These are phyloP conservation scores for Hypoxylon sp. DNA, from an alignment of 2,329 filamentous ascomycete genomes.

Conservation along the genomic window DNA sequence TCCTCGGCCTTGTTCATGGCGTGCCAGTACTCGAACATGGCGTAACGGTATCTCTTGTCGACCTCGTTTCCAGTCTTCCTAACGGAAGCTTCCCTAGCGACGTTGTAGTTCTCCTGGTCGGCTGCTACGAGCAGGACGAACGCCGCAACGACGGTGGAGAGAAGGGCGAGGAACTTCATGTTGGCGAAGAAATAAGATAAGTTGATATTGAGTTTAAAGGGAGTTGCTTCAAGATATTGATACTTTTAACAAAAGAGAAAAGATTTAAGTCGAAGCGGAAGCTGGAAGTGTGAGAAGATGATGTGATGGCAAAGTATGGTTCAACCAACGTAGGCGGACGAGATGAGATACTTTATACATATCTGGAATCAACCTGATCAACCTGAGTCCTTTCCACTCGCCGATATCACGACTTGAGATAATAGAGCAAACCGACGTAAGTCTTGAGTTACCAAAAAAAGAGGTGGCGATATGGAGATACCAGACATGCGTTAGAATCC, in stretches of 20 bases:
- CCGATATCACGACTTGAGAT: no score
- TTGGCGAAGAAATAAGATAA: background rate
- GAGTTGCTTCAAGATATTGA: background rate
- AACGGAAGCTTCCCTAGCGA: background rate
- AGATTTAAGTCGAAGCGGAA: background rate
- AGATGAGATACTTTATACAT: background rate
- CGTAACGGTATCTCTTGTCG: background rate
- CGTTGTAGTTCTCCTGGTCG: background rate
- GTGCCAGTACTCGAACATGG: background rate
- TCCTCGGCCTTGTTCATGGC: background rate
- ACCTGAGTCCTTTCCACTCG: no score
- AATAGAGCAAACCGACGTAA: no score
- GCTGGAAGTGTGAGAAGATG: background rate
- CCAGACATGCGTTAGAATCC: background rate
- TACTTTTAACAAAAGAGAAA: no score
- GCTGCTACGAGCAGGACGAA: background rate
- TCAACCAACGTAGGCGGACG: background rate
- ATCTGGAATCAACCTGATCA: background rate
- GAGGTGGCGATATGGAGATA: background rate
- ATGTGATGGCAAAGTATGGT: background rate
- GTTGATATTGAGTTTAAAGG: background rate
- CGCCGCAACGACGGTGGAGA: background rate
- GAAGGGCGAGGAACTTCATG: background rate
- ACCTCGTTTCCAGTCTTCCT: background rate
- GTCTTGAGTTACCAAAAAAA: background rate